A percentile compares a stretch with the other conserved stretches of the same genome.
Evolutionary conservation across 306 rosid species (phyloP).

Genomic region (Vicia sativa): DNA sequence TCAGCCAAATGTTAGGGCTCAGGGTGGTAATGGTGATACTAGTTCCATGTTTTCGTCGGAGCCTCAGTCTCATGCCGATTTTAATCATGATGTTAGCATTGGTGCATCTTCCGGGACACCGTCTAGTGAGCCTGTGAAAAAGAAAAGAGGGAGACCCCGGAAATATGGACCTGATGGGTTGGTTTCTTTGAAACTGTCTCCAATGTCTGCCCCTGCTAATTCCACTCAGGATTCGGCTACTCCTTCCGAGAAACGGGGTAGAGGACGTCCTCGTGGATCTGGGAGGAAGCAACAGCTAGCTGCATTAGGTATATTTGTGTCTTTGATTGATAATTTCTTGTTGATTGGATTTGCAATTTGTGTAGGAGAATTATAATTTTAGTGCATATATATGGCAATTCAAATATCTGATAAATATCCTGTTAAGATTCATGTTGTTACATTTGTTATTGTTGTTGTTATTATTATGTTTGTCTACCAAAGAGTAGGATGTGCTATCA

Average conservation of each 20-base stretch:
- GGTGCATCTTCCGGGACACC: conserved; percentile 54
- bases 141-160: conserved; percentile 96
- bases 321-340: conserved; percentile 6
- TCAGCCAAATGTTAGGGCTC: conserved; percentile 63
- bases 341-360: conserved; percentile 21
- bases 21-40: conserved; percentile 55
- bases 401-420: conserved; percentile 5
- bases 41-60: conserved; percentile 60
- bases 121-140: conserved; percentile 76
- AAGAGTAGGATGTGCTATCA: not conserved
- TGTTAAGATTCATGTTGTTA: conserved; percentile 8
- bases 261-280: conserved; percentile 92
- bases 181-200: conserved; percentile 74
- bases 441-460: not conserved
- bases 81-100: conserved; percentile 56
- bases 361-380: no score
- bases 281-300: conserved; percentile 94
- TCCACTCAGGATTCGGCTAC: conserved; percentile 57
- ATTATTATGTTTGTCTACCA: not conserved
- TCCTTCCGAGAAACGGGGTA: conserved; percentile 49
- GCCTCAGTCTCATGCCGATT: conserved; percentile 52
- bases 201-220: conserved; percentile 64
- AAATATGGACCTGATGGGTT: conserved; percentile 86
- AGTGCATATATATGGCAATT: not conserved
- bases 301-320: conserved; percentile 59